Conservation (phyloP, 2,329 filamentous ascomycete genomes). For the Sclerotinia sclerotiorum region DNA sequence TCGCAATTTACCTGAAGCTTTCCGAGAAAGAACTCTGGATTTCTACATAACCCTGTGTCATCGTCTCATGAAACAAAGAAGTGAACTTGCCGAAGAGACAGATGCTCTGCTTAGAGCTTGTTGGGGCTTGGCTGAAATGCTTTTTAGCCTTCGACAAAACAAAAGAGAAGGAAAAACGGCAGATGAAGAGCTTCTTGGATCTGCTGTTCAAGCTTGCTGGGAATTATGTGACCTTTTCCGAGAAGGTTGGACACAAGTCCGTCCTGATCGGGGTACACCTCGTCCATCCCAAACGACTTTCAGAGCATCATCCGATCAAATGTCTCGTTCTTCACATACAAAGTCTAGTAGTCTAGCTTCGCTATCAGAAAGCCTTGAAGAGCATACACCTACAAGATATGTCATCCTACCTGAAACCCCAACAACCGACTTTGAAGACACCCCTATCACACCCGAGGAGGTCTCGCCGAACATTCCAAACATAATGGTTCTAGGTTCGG, state of each 20-base stretch:
- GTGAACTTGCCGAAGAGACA: constrained; percentile 74
- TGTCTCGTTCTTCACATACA: constrained; percentile 38
- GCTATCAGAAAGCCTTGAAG: constrained; percentile 48
- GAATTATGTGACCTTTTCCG: constrained; percentile 91
- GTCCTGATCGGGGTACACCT: constrained; percentile 82
- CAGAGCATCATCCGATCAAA: constrained; percentile 25
- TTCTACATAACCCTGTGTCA: constrained; percentile 95
- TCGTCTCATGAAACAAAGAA: constrained; percentile 91
- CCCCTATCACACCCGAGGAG: constrained; percentile 77
- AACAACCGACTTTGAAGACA: constrained; percentile 93
- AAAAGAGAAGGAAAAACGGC: constrained; percentile 68
- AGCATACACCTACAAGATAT: constrained; percentile 28
- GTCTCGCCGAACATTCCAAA: constrained; percentile 75
- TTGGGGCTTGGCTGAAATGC: constrained; percentile 88
- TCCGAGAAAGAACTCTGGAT: constrained; percentile 85
- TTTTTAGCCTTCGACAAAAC: constrained; percentile 86
- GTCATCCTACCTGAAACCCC: constrained; percentile 71
- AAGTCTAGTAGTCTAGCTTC: constrained; percentile 49
- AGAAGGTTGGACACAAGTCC: constrained; percentile 85
- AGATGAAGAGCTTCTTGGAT: constrained; percentile 82
- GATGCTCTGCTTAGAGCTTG: constrained; percentile 82
- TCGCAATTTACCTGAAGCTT: constrained; percentile 77
- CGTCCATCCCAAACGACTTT: constrained; percentile 77
- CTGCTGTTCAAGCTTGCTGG: constrained; percentile 91
- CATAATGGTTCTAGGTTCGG: constrained; percentile 80